Base-by-base conservation (phyloP, 176 grass and related monocot genomes). In the Musa beccarii region DNA sequence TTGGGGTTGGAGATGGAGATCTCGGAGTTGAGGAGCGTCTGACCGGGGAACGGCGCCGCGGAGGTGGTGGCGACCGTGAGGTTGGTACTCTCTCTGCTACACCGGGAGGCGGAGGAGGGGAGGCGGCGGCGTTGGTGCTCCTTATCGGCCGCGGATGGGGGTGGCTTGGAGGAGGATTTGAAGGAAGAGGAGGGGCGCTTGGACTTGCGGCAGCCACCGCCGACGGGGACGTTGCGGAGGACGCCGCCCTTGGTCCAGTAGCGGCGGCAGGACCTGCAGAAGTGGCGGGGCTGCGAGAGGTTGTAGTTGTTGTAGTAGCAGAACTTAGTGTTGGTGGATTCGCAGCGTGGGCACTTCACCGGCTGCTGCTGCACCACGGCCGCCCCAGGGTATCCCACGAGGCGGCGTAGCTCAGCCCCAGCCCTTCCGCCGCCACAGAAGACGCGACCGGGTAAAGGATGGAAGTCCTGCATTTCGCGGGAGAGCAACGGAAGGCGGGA, bases 261-360 rank as follows among this genome's bases (percentile, higher is more conserved):
- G 43, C 84, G 79, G 13, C 79, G 84, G 56, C 84, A 86, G 9
- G 67, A 54, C 79, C 78, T 86, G 69, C 84, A 86, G 59, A 81
- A 86, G 79, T 86, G 84, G 1, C 84, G 84, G 15, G 84, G 84
- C 79, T 86, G 84, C 8, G 84, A 78, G 67, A 86, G 84, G n/a
- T 86, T 86, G 26, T 86, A 86, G 51, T 86, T 86, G 52, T 86
- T 86, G 59, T 86, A 86, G 79, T 86, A 86, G 57, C 84, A 86
- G 57, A 86, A 86, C 26, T 86, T 86, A 22, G 84, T 86, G 54
- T 86, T 81, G 5, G 76, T 67, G 63, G 76, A 78, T 7, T 78
- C 76, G 76, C 76, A 78, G 11, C 76, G 62, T 0, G 76, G 76
- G 63, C 76, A 78, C 76, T 78, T 78, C 17, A 68, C 66, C 17